A percentile compares a stretch with the other conserved stretches of the same genome.
Evolutionary conservation across 2,329 filamentous ascomycete species (phyloP).

Genomic region (Aspergillus oerlinghausenensis): DNA sequence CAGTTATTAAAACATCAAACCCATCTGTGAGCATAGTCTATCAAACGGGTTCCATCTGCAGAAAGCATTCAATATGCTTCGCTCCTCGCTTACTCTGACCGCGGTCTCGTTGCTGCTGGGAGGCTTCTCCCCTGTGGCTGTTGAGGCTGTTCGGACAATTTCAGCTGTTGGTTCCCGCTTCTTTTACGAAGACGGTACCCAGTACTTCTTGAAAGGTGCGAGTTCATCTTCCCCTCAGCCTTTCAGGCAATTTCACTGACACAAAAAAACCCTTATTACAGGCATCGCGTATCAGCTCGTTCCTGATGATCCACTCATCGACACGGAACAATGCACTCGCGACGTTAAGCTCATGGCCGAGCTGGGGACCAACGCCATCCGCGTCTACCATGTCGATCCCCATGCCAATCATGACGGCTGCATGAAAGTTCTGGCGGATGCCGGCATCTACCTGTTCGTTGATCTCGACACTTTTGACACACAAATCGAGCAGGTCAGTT

Average conservation of each 20-base stretch:
- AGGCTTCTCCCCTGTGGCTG: constrained; percentile 23
- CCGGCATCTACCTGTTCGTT: constrained; percentile 77
- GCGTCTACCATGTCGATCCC: constrained; percentile 82
- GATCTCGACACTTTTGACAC: constrained; percentile 61
- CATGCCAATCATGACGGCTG: constrained; percentile 67
- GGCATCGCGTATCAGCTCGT: constrained; percentile 68
- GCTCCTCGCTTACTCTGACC: constrained; percentile 12
- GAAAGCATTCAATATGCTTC: constrained; percentile 15
- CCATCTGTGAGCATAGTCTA: neutral
- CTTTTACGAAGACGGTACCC: constrained; percentile 73
- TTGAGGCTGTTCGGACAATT: constrained; percentile 50
- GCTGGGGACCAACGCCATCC: constrained; percentile 76
- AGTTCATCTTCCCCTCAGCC: neutral
- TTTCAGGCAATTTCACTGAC: constrained; percentile 7
- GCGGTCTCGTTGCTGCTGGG: constrained; percentile 22
- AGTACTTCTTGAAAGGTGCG: constrained; percentile 79
- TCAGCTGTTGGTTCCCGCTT: constrained; percentile 73
- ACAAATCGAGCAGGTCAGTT: constrained; percentile 38
- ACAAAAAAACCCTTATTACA: constrained; percentile 29
- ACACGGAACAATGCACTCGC: constrained; percentile 69
- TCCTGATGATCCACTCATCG: constrained; percentile 69
- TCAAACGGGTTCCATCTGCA: neutral
- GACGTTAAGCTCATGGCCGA: constrained; percentile 75
- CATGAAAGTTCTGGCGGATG: constrained; percentile 74
- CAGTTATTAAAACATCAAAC: neutral